Evolutionary conservation across 352 stramenopile species (phyloP).

Genomic region (Phytophthora pluvialis): DNA sequence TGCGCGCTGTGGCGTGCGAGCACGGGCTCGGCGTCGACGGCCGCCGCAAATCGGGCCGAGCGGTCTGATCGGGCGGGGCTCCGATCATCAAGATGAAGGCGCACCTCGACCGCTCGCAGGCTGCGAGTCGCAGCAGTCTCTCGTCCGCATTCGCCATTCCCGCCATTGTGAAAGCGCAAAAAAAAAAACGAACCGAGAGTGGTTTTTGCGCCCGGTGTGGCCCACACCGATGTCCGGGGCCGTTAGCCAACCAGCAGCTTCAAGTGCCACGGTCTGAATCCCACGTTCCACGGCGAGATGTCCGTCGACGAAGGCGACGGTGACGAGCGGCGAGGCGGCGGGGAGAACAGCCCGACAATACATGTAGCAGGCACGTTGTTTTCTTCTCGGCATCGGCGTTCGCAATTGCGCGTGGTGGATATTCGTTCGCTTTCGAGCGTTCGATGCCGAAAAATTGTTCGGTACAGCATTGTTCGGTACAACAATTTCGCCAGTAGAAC

Average conservation of each 20-base stretch:
- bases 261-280: constrained; percentile 7
- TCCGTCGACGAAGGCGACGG: background rate
- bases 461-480: no score
- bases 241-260: constrained; percentile 4
- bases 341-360: background rate
- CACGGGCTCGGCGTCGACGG: background rate
- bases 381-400: background rate
- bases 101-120: background rate
- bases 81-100: constrained; percentile 38
- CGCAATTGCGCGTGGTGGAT: background rate
- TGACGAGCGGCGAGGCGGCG: background rate
- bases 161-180: constrained; percentile 17
- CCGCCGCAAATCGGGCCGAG: constrained; percentile 18
- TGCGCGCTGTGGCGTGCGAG: constrained; percentile 19
- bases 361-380: background rate
- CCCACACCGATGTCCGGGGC: constrained; percentile 14
- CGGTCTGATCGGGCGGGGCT: constrained; percentile 21
- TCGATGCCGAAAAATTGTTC: no score
- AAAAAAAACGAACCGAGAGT: constrained; percentile 16
- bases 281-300: background rate
- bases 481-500: background rate
- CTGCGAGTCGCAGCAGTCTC: constrained; percentile 13
- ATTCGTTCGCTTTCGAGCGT: background rate
- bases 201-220: constrained; percentile 20
- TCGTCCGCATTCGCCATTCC: constrained; percentile 29